Percentiles rank a stretch among this genome's conserved stretches.
phyloP scores from a whole-genome alignment of 1,139 yeast species.

The Magnusiomyces starmeri region DNA sequence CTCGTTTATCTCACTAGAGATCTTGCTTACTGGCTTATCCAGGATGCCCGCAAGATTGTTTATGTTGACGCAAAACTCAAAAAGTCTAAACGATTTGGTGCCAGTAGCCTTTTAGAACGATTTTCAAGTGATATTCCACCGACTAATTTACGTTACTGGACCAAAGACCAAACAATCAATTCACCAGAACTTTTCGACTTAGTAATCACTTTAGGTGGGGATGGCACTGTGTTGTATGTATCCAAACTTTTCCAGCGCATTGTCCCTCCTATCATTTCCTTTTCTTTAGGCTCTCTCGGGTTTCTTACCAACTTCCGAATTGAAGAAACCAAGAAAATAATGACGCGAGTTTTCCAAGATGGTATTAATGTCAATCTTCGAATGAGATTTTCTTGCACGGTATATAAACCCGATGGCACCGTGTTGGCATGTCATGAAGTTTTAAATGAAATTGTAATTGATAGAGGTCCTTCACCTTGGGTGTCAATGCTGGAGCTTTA shows the following conservation, averaged over 20 bases:
- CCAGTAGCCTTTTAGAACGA: conserved; percentile 26
- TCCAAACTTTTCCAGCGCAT: conserved; percentile 70
- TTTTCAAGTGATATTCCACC: conserved; percentile 30
- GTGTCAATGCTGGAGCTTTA: conserved; percentile 76
- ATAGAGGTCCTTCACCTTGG: conserved; percentile 84
- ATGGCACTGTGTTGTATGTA: conserved; percentile 79
- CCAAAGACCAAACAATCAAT: conserved; percentile 45
- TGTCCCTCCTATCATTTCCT: conserved; percentile 84
- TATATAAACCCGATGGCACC: conserved; percentile 41
- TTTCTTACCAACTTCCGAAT: conserved; percentile 73
- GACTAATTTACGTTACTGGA: conserved; percentile 50
- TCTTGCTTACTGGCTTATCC: conserved; percentile 66
- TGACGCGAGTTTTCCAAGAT: conserved; percentile 50
- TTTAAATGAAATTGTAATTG: conserved; percentile 75
- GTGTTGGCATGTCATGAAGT: conserved; percentile 70
- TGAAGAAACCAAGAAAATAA: conserved; percentile 54
- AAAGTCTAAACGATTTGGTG: conserved; percentile 56
- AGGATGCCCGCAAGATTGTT: conserved; percentile 34
- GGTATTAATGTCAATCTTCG: conserved; percentile 75
- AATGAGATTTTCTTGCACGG: conserved; percentile 71
- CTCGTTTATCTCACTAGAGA: conserved; percentile 68
- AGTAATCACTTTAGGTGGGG: conserved; percentile 80
- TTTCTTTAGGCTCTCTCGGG: conserved; percentile 74
- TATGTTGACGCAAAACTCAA: conserved; percentile 65
- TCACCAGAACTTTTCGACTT: conserved; percentile 63